Evolutionary conservation across 305 asterid genomes (phyloP).

Genomic region (Petunia hybrid): DNA sequence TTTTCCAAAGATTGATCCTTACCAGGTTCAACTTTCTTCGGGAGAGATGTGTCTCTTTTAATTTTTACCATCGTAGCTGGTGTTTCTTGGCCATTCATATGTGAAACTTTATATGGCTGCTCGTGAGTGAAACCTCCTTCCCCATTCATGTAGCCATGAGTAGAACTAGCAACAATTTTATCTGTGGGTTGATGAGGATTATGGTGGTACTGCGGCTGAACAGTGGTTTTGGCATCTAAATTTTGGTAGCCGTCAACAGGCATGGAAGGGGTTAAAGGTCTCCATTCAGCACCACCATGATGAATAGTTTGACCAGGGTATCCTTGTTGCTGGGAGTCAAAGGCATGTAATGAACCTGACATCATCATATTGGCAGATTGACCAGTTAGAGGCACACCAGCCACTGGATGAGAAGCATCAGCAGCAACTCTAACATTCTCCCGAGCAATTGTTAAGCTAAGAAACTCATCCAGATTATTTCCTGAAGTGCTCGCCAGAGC

Average conservation of each 20-base stretch:
- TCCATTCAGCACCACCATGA: slow-evolving; percentile 60
- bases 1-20: slow-evolving; percentile 53
- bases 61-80: slow-evolving; percentile 48
- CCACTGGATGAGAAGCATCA: slow-evolving; percentile 45
- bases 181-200: slow-evolving; percentile 58
- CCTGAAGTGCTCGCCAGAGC: slow-evolving; percentile 59
- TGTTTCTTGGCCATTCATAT: slow-evolving; percentile 46
- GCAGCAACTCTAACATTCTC: slow-evolving; percentile 51
- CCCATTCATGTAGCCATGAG: slow-evolving; percentile 49
- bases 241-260: slow-evolving; percentile 45
- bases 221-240: slow-evolving; percentile 44
- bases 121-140: slow-evolving; percentile 48
- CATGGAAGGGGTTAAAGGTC: slow-evolving; percentile 50
- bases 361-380: slow-evolving; percentile 53
- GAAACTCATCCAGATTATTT: slow-evolving; percentile 74
- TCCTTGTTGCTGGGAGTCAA: slow-evolving; percentile 52
- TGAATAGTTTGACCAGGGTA: slow-evolving; percentile 50
- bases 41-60: slow-evolving; percentile 48
- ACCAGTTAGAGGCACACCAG: slow-evolving; percentile 47
- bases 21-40: slow-evolving; percentile 53
- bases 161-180: slow-evolving; percentile 50
- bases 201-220: slow-evolving; percentile 47
- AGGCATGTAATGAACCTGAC: slow-evolving; percentile 53
- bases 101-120: slow-evolving; percentile 48
- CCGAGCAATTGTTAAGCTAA: slow-evolving; percentile 56